Evolutionary conservation across 2,329 filamentous ascomycete species (phyloP).

Genomic region (Colletotrichum musicola): DNA sequence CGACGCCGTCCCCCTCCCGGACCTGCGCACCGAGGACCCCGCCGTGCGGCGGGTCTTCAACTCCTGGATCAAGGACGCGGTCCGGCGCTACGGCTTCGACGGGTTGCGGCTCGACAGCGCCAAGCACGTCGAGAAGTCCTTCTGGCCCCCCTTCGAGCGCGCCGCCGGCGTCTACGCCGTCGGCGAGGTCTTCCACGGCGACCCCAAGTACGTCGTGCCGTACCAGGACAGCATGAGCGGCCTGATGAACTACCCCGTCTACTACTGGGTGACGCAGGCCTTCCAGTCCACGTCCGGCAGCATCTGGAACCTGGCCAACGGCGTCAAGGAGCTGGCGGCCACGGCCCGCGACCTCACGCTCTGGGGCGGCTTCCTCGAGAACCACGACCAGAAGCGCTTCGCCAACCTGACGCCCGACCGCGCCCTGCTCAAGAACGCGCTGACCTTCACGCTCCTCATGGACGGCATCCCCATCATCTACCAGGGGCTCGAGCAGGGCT

Average conservation of each 20-base stretch:
- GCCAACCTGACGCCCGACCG: conserved; percentile 64
- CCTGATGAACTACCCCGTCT: conserved; percentile 70
- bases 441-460: conserved; percentile 71
- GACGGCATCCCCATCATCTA: conserved; percentile 75
- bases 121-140: conserved; percentile 71
- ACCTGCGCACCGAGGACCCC: conserved; percentile 68
- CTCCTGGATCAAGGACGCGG: conserved; percentile 70
- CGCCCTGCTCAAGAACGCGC: conserved; percentile 69
- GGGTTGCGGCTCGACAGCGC: conserved; percentile 72
- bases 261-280: conserved; percentile 54
- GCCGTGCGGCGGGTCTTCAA: conserved; percentile 64
- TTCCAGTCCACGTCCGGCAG: conserved; percentile 47
- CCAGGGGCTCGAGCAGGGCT: conserved; percentile 75
- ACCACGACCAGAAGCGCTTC: conserved; percentile 70
- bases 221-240: conserved; percentile 69
- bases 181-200: conserved; percentile 71
- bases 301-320: conserved; percentile 53
- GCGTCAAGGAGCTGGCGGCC: conserved; percentile 36
- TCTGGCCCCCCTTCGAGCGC: conserved; percentile 66
- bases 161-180: conserved; percentile 70
- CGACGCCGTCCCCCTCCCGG: conserved; percentile 69
- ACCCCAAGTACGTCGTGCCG: conserved; percentile 62
- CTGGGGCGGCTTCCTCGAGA: conserved; percentile 63
- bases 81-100: conserved; percentile 72
- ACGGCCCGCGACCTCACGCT: conserved; percentile 32